Percentiles rank a stretch among this genome's conserved stretches.
These are phyloP conservation scores for Berberis vulgaris DNA, from an alignment of 164 flowering plant genomes.

Conservation along the genomic window DNA sequence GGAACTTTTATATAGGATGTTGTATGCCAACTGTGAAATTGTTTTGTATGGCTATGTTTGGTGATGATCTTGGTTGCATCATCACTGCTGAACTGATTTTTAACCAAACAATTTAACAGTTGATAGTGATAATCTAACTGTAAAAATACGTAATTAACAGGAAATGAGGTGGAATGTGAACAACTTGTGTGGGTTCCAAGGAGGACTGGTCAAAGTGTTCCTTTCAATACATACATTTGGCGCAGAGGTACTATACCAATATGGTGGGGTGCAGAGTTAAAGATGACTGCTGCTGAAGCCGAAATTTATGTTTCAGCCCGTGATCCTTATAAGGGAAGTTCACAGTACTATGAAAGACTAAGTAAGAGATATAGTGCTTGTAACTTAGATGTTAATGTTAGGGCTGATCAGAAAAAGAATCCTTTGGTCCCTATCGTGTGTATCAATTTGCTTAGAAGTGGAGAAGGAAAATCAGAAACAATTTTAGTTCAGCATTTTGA, in stretches of 20 bases:
- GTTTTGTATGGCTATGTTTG: too few relatives aligned
- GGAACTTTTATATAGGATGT: not conserved
- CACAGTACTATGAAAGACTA: conserved; percentile 75
- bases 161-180: conserved; percentile 99
- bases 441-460: conserved; percentile 82
- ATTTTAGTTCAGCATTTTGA: conserved; percentile 92
- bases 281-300: conserved; percentile 95
- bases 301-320: conserved; percentile 84
- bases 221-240: conserved; percentile 91
- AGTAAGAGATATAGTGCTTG: conserved; percentile 72
- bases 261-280: conserved; percentile 99
- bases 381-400: conserved; percentile 35
- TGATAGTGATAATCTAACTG: not conserved
- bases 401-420: conserved; percentile 46
- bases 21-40: too few relatives aligned
- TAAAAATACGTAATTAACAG: conserved; percentile 30
- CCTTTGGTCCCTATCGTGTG: conserved; percentile 81
- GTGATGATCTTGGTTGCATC: not conserved
- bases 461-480: conserved; percentile 87
- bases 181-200: conserved; percentile 93
- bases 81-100: not conserved
- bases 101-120: not conserved
- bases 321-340: conserved; percentile 88
- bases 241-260: conserved; percentile 96
- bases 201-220: conserved; percentile 61